Base-by-base conservation (phyloP, 176 grass and related monocot genomes). In the Saccharum spontaneum region DNA sequence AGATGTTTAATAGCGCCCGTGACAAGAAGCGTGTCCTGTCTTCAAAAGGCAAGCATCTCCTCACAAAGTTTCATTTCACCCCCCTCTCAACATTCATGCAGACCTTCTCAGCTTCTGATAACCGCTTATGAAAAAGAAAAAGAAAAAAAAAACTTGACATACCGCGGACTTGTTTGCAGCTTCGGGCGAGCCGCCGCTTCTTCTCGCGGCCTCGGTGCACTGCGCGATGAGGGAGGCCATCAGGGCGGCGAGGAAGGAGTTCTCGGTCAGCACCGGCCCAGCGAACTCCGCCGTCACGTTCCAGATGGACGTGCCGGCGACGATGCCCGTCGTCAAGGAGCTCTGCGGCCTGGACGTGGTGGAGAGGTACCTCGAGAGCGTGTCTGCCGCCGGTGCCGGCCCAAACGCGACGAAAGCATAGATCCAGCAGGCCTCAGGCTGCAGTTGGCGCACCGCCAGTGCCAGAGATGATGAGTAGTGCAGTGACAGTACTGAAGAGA, bases 201-300 rank as follows among this genome's bases (percentile, higher is more conserved):
- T 98, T 73, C 90, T 98, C 12, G 95, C 95, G 14, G 38, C 89
- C 38, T 95, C 95, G 15, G 95, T 98, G 80, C 95, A 98, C 74
- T 98, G 95, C 59, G 93, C 95, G 20, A 91, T 91, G 82, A 82
- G 95, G 75, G 93, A 98, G 83, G 95, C 93, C 39, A 93, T 98
- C 61, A 87, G 95, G 69, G 93, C 93, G 0, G 89, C 91, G 11
- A 79, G 95, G 43, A 85, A 33, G 59, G 91, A 93, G 43, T 93
- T 92, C 79, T 8, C 38, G 10, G 39, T 78, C 6, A 30, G 23
- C 71, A 55, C 61, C 1, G 83, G 77, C 23, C 71, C 80, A 2
- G 46, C 66, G 5, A 84, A 48, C 18, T 90, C 93, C 22, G 10
- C 89, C 9, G 10, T 75, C 20, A 87, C 61, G 26, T 98, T 98